Conservation (phyloP, 768 basidiomycete species). For the Leccinum uliginosum region DNA sequence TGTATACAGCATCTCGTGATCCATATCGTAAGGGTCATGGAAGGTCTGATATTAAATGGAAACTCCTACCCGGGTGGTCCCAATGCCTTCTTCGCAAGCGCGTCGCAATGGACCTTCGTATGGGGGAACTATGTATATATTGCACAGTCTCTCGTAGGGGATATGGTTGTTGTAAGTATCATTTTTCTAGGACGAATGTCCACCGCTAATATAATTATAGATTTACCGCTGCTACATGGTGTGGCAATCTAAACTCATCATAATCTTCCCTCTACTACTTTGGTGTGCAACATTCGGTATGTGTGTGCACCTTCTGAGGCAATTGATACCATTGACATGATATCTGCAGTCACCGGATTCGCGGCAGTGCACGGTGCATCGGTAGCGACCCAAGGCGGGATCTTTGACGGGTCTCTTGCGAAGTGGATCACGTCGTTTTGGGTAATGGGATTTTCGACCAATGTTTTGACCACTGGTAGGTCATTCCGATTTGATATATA, state of each 20-base stretch:
- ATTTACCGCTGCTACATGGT: constrained; percentile 30
- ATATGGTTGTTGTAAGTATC: constrained; percentile 26
- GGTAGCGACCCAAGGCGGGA: constrained; percentile 1
- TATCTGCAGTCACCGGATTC: constrained; percentile 14
- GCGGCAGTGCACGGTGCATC: constrained; percentile 4
- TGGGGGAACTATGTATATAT: constrained; percentile 22
- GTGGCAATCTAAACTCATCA: constrained; percentile 27
- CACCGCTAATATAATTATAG: constrained; percentile 9
- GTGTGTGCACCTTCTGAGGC: background rate
- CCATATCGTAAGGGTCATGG: constrained; percentile 21
- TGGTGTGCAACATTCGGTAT: constrained; percentile 27
- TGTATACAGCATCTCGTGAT: constrained; percentile 22
- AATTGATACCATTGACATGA: background rate
- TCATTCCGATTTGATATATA: background rate
- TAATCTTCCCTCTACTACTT: constrained; percentile 26
- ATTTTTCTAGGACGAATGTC: background rate
- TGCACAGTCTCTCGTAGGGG: constrained; percentile 28
- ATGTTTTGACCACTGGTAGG: constrained; percentile 32
- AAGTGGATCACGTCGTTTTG: constrained; percentile 35
- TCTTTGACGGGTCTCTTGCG: constrained; percentile 26
- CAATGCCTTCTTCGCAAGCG: constrained; percentile 21
- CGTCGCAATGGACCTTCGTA: constrained; percentile 28
- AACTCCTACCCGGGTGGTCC: constrained; percentile 19
- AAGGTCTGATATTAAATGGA: constrained; percentile 24
- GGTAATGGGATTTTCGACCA: constrained; percentile 28